Base-by-base conservation (phyloP, 495 filamentous ascomycete genomes). In the Xylona heveae region DNA sequence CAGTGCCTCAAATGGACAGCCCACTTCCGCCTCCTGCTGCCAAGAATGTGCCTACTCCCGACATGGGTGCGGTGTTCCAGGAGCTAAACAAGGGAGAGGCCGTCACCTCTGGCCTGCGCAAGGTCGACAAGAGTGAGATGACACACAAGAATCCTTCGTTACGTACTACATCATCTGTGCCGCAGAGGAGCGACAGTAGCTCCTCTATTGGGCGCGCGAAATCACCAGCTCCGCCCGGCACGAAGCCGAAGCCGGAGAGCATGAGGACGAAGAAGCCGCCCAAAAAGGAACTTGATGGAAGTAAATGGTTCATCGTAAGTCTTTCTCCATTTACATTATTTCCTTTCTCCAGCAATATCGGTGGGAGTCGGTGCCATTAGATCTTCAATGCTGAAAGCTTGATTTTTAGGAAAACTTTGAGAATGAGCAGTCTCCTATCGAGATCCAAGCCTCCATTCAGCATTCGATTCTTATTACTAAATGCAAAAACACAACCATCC, bases 131-230 rank as follows among this genome's bases (percentile, higher is more conserved):
- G 44, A 81, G 74, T 14, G 55, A 93, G 46, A 92, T 93, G 83
- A 95, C 88, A 28, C 88, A 99, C 59, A 95, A 94, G 59, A 99
- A 99, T 55, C 88, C 90, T n/a, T 66, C 68, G 14, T 61, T 99
- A 16, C 73, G 88, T 23, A 68, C 75, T 8, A 58, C 63, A 31
- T 75, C 74, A 6, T 65, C 66, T 7, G 81, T 83, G 4, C 65
- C 75, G 3, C 58, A 61, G 19, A 55, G 64, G 36, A 68, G 62
- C 26, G 54, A 61, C 31, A 67, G 69, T 27, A 35, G 38, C 18
- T 52, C 48, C 3, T 49, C 49, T 7, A 37, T 47, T n/a, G 37
- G 37, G 17, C 66, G 78, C 12, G 64, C 62, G 19, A 90, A 83
- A 63, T 82, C 74, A 19, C 82, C 81, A 1, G 78, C 75, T 2